Conservation (phyloP, 1,139 yeast species). For the Hanseniaspora sp. region DNA sequence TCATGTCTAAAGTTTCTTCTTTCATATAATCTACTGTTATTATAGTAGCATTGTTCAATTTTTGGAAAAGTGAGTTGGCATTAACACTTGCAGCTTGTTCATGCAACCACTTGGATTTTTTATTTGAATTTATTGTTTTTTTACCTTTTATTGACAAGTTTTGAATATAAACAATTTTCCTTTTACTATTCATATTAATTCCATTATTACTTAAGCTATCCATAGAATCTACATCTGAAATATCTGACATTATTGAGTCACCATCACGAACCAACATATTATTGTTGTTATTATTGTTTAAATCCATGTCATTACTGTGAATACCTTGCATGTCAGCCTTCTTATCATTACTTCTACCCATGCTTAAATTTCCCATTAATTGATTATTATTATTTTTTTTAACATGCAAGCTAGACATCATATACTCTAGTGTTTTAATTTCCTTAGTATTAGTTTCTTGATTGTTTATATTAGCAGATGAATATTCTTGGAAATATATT, state of each 20-base stretch:
- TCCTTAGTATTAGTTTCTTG: background rate
- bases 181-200: conserved; percentile 33
- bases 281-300: background rate
- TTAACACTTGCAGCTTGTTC: conserved; percentile 64
- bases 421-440: conserved; percentile 3
- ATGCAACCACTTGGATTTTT: conserved; percentile 68
- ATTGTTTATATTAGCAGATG: background rate
- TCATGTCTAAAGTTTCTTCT: conserved; percentile 77
- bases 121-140: conserved; percentile 43
- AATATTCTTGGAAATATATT: conserved; percentile 38
- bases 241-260: conserved; percentile 21
- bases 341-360: background rate
- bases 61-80: conserved; percentile 43
- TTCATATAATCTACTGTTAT: conserved; percentile 61
- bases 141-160: conserved; percentile 64
- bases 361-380: background rate
- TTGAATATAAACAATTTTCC: conserved; percentile 48
- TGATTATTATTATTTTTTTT: background rate
- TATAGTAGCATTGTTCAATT: conserved; percentile 54
- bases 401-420: conserved; percentile 6
- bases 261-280: background rate
- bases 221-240: conserved; percentile 28
- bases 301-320: background rate
- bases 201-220: conserved; percentile 22
- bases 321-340: background rate